phyloP scores from a whole-genome alignment of 331 rosid genomes.

The Ulmus americana region DNA sequence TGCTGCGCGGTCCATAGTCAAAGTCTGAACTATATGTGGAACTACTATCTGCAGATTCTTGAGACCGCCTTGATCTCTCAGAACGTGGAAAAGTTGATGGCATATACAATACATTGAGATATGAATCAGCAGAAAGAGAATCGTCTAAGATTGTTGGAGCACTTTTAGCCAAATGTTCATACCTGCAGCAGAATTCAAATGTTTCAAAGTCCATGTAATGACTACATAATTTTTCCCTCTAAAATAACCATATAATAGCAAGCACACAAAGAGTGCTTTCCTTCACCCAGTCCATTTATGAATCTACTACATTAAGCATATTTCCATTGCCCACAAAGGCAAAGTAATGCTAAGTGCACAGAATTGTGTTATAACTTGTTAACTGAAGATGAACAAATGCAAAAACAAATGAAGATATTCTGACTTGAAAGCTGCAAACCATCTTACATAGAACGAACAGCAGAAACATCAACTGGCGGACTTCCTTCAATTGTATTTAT shows the following conservation, averaged over 20 bases:
- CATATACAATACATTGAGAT: conserved; percentile 88
- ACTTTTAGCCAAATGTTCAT: conserved; percentile 93
- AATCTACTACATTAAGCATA: background rate
- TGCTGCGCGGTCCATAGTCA: conserved; percentile 95
- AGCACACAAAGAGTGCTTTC: background rate
- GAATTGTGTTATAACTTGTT: background rate
- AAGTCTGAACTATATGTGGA: conserved; percentile 52
- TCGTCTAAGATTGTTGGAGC: conserved; percentile 96
- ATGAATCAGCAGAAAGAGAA: conserved; percentile 98
- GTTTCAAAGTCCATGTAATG: conserved; percentile 20
- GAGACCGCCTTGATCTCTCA: conserved; percentile 79
- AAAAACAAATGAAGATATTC: conserved; percentile 11
- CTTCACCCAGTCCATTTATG: background rate
- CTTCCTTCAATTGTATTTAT: conserved; percentile 90
- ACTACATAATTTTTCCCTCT: conserved; percentile 1
- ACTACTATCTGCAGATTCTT: conserved; percentile 45
- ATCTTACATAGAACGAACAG: conserved; percentile 96
- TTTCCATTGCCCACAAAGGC: background rate
- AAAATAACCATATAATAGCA: too few relatives aligned
- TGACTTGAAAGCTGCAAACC: conserved; percentile 25
- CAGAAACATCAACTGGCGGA: conserved; percentile 92
- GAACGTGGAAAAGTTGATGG: conserved; percentile 97
- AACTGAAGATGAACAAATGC: background rate
- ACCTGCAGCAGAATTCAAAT: conserved; percentile 55
- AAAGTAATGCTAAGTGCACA: background rate